Evolutionary conservation across 2,329 filamentous ascomycete genomes (phyloP), one percentile per base, ranked within the genome.

Genomic region (Emmonsia crescens): DNA sequence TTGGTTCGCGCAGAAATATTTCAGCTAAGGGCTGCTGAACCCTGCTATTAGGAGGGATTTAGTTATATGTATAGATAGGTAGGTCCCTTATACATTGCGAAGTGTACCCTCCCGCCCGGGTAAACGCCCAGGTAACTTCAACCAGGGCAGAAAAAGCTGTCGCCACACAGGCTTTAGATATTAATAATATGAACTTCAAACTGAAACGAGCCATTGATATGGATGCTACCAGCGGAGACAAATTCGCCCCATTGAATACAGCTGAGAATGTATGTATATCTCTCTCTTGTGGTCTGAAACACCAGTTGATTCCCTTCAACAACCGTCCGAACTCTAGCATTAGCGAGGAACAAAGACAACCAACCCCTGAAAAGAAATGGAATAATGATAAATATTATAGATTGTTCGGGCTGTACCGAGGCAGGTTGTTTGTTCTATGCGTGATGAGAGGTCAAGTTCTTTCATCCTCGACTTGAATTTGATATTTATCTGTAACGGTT

Each of bases 271-370:
- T 24, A 48, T 48, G 3, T 48, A 48, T 14, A 27, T 52, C 4
- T 51, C 10, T 29, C 5, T n/a, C 24, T 51, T 19, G 9, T 14
- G 48, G n/a, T 12, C 14, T 52, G 49, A 52, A 52, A 52, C 49
- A 33, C 29, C 29, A n/a, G 21, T 48, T n/a, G n/a, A n/a, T n/a
- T 24, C 21, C 21, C 46, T 27, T 48, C 21, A 21, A n/a, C 44
- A 21, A 10, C 24, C 19, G 44, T 14, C 38, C 38, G 16, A 42
- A 42, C 19, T 19, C 6, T 5, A 42, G 5, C 2, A 42, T 3
- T 36, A 36, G 6, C 9, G 33, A 36, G n/a, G 0, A 1, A 27
- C 9, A 48, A 14, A 6, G 0, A 4, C 1, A 1, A 4, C 1
- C 21, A 24, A 48, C 10, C 46, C 42, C n/a, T 21, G 42, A 21